phyloP scores from a whole-genome alignment of 2,329 filamentous ascomycete genomes.

The Coniochaeta sp. region DNA sequence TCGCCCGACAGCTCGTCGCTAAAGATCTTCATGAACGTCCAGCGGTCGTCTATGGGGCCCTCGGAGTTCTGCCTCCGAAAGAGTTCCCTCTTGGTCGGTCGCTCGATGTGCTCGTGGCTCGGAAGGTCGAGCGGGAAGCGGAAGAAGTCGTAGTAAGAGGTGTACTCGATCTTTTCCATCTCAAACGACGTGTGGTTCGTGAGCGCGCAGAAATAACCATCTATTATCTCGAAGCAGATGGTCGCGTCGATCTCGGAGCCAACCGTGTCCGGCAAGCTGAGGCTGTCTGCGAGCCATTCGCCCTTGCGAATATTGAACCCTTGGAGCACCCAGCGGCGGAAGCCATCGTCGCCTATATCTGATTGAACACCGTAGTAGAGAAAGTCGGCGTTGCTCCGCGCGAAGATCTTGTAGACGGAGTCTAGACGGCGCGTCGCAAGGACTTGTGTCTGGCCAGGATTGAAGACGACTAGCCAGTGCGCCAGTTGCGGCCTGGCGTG shows the following conservation, averaged over 20 bases:
- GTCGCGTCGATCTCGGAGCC: conserved; percentile 60
- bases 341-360: conserved; percentile 41
- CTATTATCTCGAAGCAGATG: conserved; percentile 65
- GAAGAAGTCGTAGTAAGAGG: conserved; percentile 61
- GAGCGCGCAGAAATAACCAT: conserved; percentile 60
- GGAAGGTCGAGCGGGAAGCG: conserved; percentile 50
- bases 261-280: conserved; percentile 50
- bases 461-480: conserved; percentile 47
- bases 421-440: conserved; percentile 32
- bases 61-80: conserved; percentile 63
- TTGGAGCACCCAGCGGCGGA: conserved; percentile 55
- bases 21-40: conserved; percentile 59
- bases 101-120: conserved; percentile 28
- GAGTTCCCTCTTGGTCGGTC: conserved; percentile 37
- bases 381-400: conserved; percentile 53
- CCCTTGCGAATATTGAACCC: conserved; percentile 38
- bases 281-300: conserved; percentile 31
- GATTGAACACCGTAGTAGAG: conserved; percentile 63
- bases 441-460: conserved; percentile 29
- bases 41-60: conserved; percentile 66
- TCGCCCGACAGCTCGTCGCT: conserved; percentile 51
- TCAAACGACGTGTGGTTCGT: conserved; percentile 59
- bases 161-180: conserved; percentile 57
- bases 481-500: conserved; percentile 27
- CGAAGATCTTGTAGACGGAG: conserved; percentile 53